Conservation (phyloP, 1,139 yeast species). For the Yamadazyma diospyri region DNA sequence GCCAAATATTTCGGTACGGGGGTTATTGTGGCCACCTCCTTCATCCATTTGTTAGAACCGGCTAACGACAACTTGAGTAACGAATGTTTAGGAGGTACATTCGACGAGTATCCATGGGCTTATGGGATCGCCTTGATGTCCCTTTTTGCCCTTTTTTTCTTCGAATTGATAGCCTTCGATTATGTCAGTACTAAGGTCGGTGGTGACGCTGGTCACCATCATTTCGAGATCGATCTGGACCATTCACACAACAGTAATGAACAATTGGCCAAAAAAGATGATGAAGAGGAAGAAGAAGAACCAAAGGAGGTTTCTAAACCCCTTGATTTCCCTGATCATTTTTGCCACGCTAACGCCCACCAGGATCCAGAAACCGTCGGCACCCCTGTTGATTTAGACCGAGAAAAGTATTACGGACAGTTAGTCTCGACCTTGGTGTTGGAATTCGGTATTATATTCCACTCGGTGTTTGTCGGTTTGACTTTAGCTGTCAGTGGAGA, state of each 20-base stretch:
- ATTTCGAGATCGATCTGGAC: conserved; percentile 34
- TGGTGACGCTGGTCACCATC: conserved; percentile 18
- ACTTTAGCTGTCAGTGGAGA: conserved; percentile 68
- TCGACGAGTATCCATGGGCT: conserved; percentile 39
- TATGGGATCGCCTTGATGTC: conserved; percentile 40
- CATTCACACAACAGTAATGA: conserved; percentile 27
- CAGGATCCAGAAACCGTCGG: conserved; percentile 51
- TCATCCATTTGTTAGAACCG: conserved; percentile 79
- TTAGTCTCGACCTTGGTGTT: conserved; percentile 51
- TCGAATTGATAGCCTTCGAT: conserved; percentile 54
- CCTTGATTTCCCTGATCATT: conserved; percentile 38
- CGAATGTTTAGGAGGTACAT: conserved; percentile 35
- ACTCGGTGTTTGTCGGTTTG: conserved; percentile 76
- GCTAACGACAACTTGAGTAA: conserved; percentile 50
- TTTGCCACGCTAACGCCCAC: conserved; percentile 46
- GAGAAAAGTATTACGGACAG: conserved; percentile 45
- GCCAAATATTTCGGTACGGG: conserved; percentile 91
- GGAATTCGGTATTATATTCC: conserved; percentile 80
- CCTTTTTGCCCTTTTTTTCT: conserved; percentile 42
- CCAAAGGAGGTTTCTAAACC: conserved; percentile 9
- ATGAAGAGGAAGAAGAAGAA: conserved; percentile 20
- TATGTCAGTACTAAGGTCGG: conserved; percentile 39
- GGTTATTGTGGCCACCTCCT: conserved; percentile 86
- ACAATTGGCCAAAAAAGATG: conserved; percentile 28
- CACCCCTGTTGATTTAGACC: conserved; percentile 36